Base-by-base conservation (phyloP, 176 grass and related monocot species). In the Oryza brachyantha region DNA sequence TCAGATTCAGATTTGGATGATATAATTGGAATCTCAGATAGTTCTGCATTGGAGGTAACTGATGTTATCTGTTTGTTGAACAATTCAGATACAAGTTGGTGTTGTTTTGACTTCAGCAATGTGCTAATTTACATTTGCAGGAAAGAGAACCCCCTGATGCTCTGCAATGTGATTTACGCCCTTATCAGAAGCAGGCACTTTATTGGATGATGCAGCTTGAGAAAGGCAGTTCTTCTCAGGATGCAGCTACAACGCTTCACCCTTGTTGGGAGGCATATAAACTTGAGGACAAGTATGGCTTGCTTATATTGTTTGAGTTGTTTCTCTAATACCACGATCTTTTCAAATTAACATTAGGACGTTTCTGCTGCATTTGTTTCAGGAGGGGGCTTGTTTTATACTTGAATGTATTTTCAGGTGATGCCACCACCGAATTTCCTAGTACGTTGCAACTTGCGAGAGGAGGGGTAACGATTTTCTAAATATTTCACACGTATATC, bases 151-250 rank as follows among this genome's bases (percentile, higher is more conserved):
- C 89, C n/a, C 89, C 89, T 55, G 89, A 85, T 39, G 78, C 73
- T 86, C 60, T 98, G 83, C 79, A 81, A 22, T 98, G 95, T 45
- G 90, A 98, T 61, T 64, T 98, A 70, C 92, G 89, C 32, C 83
- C 92, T 75, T 98, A 98, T 74, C 95, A 94, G 73, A 98, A 98
- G 79, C 95, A 98, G 77, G 95, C 95, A 70, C 89, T 98, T 81
- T 85, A 94, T 48, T 98, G 95, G 95, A 98, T 98, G 95, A 35
- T 92, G 62, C 91, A 88, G 64, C 68, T 92, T 73, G 95, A 98
- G 85, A 88, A 92, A 88, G 85, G 90, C 43, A 78, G 85, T 69
- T 89, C 75, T 68, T 93, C 54, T 57, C 81, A 91, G 78, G 91
- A 93, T 89, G 91, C 94, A 40, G 82, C 86, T 50, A 88, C 86